Base-by-base conservation (phyloP, 768 basidiomycete genomes). In the Phanerochaete carnosa region DNA sequence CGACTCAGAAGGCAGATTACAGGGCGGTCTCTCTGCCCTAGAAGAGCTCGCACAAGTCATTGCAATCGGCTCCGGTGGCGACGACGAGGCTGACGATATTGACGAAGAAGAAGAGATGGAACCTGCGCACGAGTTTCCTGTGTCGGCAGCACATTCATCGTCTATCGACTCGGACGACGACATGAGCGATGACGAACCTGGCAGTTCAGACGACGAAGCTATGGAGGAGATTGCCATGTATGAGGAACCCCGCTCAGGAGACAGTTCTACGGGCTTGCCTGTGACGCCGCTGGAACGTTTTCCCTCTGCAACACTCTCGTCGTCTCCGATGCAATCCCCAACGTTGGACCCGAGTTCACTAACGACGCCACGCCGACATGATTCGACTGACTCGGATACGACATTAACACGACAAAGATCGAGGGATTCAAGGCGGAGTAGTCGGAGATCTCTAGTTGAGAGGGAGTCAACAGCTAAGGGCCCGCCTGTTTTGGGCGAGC, bases 21-120 rank as follows among this genome's bases (percentile, higher is more conserved):
- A 88, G 65, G 94, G 94, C n/a, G 95, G 96, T 5, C 75, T 97
- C 12, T 77, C 85, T 1, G 88, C 89, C 13, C 77, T 97, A 56
- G 95, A 97, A 70, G 88, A 92, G 57, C 78, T 99, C 7, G 93
- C 95, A 0, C 85, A 87, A 28, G 92, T 95, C 2, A 90, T 97
- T 16, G 82, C 87, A 0, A 77, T 87, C 50, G 84, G 83, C 52
- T 80, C 79, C 25, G 82, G 81, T 13, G 81, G 81, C 19, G 82
- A 82, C 3, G 75, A 74, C 16, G 80, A 84, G 57, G 77, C 80
- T 32, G 85, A 87, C 23, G 73, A 78, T 11, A 83, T 83, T 72
- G 86, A 86, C 37, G 79, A 77, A 49, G 76, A 75, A 35, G 88
- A 86, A 57, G 88, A 87, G 22, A 76, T 84, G 19, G 85, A 86